These are phyloP conservation scores for Phaffia australis DNA, from an alignment of 768 basidiomycete genomes.

Conservation along the genomic window DNA sequence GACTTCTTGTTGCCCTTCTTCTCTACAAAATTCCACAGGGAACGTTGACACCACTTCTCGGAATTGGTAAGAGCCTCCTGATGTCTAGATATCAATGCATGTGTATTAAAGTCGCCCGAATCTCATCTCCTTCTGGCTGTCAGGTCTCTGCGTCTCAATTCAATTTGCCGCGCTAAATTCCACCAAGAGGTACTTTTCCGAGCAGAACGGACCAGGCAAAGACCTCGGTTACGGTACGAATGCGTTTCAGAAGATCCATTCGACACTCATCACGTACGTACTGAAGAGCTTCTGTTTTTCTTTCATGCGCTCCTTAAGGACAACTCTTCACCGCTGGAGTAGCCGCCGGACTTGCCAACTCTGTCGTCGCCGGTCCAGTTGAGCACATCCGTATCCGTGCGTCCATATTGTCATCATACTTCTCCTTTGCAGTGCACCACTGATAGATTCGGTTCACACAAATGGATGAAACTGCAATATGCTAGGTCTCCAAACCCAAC, in stretches of 20 bases:
- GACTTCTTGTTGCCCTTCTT: neutral
- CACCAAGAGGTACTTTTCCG: conserved; percentile 65
- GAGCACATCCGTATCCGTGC: conserved; percentile 93
- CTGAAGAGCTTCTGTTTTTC: neutral
- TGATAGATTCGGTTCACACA: too few relatives aligned
- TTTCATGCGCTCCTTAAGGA: conserved; percentile 30
- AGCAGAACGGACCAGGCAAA: conserved; percentile 45
- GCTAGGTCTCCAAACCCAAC: conserved; percentile 81
- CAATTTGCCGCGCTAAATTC: conserved; percentile 86
- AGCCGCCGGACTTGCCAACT: conserved; percentile 77
- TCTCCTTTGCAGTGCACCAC: neutral
- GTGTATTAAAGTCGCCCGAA: neutral
- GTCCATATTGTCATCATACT: conserved; percentile 32
- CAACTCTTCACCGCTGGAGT: conserved; percentile 73
- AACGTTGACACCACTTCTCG: conserved; percentile 75
- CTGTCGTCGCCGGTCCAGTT: conserved; percentile 86
- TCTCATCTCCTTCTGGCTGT: neutral
- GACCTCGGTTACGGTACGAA: conserved; percentile 7
- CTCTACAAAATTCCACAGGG: conserved; percentile 46
- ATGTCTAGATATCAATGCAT: neutral
- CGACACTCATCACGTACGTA: neutral
- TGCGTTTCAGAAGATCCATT: too few relatives aligned
- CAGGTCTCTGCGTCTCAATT: conserved; percentile 78
- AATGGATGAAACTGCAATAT: too few relatives aligned
- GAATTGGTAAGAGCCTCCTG: conserved; percentile 47